Evolutionary conservation across 140 eudicot species (phyloP), one percentile per base, ranked within the genome.

Genomic region (Erigeron philadelphicus): DNA sequence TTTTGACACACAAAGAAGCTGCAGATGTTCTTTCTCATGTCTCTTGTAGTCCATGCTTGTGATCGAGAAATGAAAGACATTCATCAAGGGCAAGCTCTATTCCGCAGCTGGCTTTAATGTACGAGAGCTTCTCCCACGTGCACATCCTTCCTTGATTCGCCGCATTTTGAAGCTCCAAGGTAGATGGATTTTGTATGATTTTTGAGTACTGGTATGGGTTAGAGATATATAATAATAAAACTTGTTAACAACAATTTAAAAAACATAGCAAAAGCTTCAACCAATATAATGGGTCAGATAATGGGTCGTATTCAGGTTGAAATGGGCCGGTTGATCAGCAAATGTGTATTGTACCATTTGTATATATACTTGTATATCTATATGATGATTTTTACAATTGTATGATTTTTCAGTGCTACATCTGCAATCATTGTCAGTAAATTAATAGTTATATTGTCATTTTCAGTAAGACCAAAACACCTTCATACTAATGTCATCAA

Each of bases 101-200:
- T 7, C 90, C 96, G 8, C 98, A 88, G 53, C 89, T 88, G 6
- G 96, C 95, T 84, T 92, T 88, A 9, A 92, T 88, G 64, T 90
- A 93, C 0, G 98, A 88, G 11, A 93, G 87, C 74, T 93, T 93
- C 85, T 93, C 98, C 96, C 95, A 86, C 4, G 95, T 92, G 84
- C 98, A 86, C 49, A 95, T 81, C 21, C 95, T 71, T 1, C 96
- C 96, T 70, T 88, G 96, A 61, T 93, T 83, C 7, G 98, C 93
- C n/a, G 98, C 83, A 61, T 86, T 89, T 57, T 89, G 96, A 64
- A 89, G 89, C 75, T 93, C 98, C 57, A 72, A 44, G 58, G 80
- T 81, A 43, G 95, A 86, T 2, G 98, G 96, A 38, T 93, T 93
- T 68, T 88, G 95, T 68, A 93, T 89, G 76, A 93, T 89, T 71